phyloP scores from a whole-genome alignment of 768 basidiomycete species.

The Leccinum variicolor region DNA sequence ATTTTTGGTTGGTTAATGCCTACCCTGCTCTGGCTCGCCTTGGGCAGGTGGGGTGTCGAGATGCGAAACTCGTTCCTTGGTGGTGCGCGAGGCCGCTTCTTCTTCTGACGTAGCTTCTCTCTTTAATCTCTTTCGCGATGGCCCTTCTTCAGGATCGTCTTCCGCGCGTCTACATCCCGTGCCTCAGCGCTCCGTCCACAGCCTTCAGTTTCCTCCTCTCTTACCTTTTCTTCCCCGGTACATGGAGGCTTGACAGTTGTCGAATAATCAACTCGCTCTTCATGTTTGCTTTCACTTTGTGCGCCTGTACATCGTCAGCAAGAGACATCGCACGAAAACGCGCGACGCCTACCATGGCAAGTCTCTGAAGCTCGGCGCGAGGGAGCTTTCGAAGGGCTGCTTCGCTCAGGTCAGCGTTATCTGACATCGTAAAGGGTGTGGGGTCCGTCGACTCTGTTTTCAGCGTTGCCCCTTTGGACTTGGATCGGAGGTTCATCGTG shows the following conservation, averaged over 20 bases:
- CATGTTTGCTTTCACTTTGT: conserved; percentile 23
- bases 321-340: not conserved
- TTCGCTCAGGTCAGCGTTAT: conserved; percentile 7
- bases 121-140: conserved; percentile 17
- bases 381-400: conserved; percentile 21
- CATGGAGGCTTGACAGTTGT: conserved; percentile 12
- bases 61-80: not conserved
- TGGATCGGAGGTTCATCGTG: conserved; percentile 9
- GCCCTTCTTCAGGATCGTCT: conserved; percentile 4
- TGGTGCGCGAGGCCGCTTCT: not conserved
- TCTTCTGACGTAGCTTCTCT: not conserved
- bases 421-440: not conserved
- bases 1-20: not conserved
- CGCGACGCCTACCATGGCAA: conserved; percentile 19
- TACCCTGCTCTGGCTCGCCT: not conserved
- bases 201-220: not conserved
- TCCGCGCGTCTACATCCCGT: conserved; percentile 4
- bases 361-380: conserved; percentile 24
- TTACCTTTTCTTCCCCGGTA: conserved; percentile 13
- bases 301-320: conserved; percentile 13
- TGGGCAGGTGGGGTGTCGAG: not conserved
- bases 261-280: conserved; percentile 27
- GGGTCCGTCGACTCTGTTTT: not conserved
- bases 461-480: conserved; percentile 3
- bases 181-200: not conserved